These are phyloP conservation scores for Pezicula neosporulosa DNA, from an alignment of 2,329 filamentous ascomycete genomes.

Conservation along the genomic window DNA sequence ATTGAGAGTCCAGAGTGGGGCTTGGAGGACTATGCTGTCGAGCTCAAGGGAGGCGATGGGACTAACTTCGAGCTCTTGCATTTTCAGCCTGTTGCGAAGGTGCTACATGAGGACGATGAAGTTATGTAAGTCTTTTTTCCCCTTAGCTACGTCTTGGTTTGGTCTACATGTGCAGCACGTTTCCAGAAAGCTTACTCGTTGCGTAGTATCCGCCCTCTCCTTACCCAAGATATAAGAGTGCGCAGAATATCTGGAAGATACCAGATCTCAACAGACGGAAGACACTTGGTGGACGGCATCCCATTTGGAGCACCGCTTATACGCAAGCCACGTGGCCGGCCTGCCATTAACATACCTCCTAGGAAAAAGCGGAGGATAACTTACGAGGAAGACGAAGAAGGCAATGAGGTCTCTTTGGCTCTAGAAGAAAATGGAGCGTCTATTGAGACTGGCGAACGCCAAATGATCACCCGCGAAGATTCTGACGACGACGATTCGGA, in stretches of 20 bases:
- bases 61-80: slow-evolving; percentile 81
- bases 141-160: background rate
- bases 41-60: slow-evolving; percentile 55
- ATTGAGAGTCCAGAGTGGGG: slow-evolving; percentile 81
- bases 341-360: slow-evolving; percentile 67
- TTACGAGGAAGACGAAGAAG: slow-evolving; percentile 36
- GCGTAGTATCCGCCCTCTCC: slow-evolving; percentile 71
- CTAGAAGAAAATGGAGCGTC: slow-evolving; percentile 5
- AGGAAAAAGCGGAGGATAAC: slow-evolving; percentile 62
- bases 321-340: slow-evolving; percentile 55
- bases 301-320: slow-evolving; percentile 76
- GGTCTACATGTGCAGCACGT: background rate
- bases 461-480: slow-evolving; percentile 24
- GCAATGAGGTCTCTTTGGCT: slow-evolving; percentile 22
- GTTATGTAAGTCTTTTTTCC: slow-evolving; percentile 57
- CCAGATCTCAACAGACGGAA: slow-evolving; percentile 77
- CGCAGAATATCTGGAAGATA: slow-evolving; percentile 72
- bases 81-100: slow-evolving; percentile 66
- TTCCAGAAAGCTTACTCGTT: slow-evolving; percentile 3
- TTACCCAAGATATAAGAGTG: slow-evolving; percentile 69
- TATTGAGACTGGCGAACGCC: slow-evolving; percentile 10
- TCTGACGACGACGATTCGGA: slow-evolving; percentile 33
- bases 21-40: slow-evolving; percentile 84
- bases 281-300: slow-evolving; percentile 80
- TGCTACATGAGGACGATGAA: slow-evolving; percentile 81